Evolutionary conservation across 1,284 basidiomycete species (phyloP).

Genomic region (Trichosporon coremiiforme): DNA sequence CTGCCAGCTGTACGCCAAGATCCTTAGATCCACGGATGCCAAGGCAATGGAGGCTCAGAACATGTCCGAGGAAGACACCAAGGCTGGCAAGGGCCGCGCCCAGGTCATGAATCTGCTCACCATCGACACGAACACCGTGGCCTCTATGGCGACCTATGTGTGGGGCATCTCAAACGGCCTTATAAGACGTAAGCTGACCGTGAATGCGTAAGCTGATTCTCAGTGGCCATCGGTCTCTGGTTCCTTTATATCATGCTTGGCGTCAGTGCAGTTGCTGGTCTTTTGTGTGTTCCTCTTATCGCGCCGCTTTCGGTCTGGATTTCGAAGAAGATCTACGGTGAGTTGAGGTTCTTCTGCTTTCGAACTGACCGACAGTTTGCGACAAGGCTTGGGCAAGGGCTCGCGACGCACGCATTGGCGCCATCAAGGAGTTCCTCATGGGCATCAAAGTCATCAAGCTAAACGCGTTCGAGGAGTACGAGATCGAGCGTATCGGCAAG

Average conservation of each 20-base stretch:
- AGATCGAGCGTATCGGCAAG: conserved; percentile 36
- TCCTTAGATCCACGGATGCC: conserved; percentile 49
- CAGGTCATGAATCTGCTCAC: conserved; percentile 55
- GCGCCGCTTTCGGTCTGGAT: conserved; percentile 42
- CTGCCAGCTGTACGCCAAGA: conserved; percentile 51
- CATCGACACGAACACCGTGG: conserved; percentile 46
- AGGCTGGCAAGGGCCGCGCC: conserved; percentile 41
- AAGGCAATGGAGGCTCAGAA: conserved; percentile 52
- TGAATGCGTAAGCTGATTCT: not conserved
- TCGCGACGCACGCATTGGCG: conserved; percentile 48
- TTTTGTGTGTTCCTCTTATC: conserved; percentile 46
- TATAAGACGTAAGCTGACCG: conserved; percentile 40
- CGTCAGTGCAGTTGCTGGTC: conserved; percentile 47
- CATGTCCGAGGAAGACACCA: conserved; percentile 35
- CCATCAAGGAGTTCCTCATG: conserved; percentile 52
- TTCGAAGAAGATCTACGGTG: conserved; percentile 47
- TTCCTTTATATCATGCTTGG: conserved; percentile 54
- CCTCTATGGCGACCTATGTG: conserved; percentile 42
- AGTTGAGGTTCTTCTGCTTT: conserved; percentile 20
- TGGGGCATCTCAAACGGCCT: conserved; percentile 48
- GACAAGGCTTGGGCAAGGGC: conserved; percentile 47
- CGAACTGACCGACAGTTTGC: conserved; percentile 38
- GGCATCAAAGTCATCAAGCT: conserved; percentile 56
- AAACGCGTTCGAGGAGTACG: conserved; percentile 53
- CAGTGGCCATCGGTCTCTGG: conserved; percentile 46